A percentile compares a stretch with the other conserved stretches of the same genome.
Conservation (phyloP, 1,284 basidiomycete species). For the Fereydounia khargensis region DNA sequence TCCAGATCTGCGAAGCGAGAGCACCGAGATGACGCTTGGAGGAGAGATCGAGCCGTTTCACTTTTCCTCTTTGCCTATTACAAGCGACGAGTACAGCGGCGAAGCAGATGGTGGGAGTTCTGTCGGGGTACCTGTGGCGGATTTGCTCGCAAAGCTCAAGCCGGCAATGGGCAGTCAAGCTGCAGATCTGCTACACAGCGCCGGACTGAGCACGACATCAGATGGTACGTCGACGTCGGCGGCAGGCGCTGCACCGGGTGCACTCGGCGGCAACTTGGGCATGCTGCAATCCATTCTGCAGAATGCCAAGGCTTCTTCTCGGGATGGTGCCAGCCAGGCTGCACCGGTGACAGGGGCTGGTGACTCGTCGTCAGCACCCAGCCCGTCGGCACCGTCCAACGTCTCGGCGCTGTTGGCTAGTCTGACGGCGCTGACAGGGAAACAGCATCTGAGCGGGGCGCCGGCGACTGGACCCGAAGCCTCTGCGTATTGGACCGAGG, state of each 20-base stretch:
- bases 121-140: background rate
- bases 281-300: constrained; percentile 14
- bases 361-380: constrained; percentile 4
- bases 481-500: background rate
- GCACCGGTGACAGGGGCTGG: too few species aligned
- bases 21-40: background rate
- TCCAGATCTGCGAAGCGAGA: background rate
- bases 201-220: too few species aligned
- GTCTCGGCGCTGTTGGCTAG: constrained; percentile 18
- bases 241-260: too few species aligned
- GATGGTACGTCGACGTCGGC: too few species aligned
- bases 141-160: background rate
- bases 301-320: constrained; percentile 10
- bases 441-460: background rate
- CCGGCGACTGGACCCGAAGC: background rate
- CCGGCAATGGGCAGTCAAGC: too few species aligned
- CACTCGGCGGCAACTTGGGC: too few species aligned
- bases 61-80: background rate
- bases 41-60: background rate
- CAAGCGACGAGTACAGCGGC: too few species aligned
- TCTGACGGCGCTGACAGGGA: background rate
- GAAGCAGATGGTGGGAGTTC: too few species aligned
- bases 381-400: constrained; percentile 2
- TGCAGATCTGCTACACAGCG: too few species aligned
- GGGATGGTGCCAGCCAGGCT: too few species aligned